phyloP scores from a whole-genome alignment of 352 stramenopile genomes.

The Phytophthora nicotianae region DNA sequence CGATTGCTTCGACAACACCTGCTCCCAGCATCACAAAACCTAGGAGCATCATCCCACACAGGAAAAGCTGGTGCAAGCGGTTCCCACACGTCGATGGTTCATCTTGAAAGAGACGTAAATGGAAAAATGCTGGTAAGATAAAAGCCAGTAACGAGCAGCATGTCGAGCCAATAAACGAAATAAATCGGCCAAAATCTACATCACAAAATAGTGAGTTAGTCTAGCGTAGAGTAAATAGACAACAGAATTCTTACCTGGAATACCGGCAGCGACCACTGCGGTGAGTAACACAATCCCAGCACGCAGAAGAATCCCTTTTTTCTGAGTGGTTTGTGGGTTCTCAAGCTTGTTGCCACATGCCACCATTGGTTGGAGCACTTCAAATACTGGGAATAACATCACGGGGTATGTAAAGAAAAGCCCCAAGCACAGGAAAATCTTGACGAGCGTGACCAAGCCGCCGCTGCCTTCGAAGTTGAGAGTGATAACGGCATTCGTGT shows the following conservation, averaged over 20 bases:
- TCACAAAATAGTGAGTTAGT: neutral
- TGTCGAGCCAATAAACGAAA: conserved; percentile 90
- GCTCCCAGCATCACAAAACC: conserved; percentile 43
- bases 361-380: conserved; percentile 59
- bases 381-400: conserved; percentile 93
- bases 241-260: conserved; percentile 55
- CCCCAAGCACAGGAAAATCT: conserved; percentile 84
- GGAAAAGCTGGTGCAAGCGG: conserved; percentile 31
- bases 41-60: conserved; percentile 46
- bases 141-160: conserved; percentile 92
- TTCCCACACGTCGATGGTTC: conserved; percentile 31
- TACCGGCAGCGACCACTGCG: conserved; percentile 72
- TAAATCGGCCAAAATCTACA: conserved; percentile 92
- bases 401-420: conserved; percentile 94
- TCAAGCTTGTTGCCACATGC: conserved; percentile 31
- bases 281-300: conserved; percentile 74
- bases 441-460: conserved; percentile 78
- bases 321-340: conserved; percentile 14
- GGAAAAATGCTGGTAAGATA: conserved; percentile 88
- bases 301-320: conserved; percentile 52
- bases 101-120: conserved; percentile 68
- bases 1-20: conserved; percentile 38
- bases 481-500: conserved; percentile 88
- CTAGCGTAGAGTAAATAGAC: neutral
- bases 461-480: conserved; percentile 80